Evolutionary conservation across 148 eudicot genomes (phyloP).

Genomic region (Arbutus unedo): DNA sequence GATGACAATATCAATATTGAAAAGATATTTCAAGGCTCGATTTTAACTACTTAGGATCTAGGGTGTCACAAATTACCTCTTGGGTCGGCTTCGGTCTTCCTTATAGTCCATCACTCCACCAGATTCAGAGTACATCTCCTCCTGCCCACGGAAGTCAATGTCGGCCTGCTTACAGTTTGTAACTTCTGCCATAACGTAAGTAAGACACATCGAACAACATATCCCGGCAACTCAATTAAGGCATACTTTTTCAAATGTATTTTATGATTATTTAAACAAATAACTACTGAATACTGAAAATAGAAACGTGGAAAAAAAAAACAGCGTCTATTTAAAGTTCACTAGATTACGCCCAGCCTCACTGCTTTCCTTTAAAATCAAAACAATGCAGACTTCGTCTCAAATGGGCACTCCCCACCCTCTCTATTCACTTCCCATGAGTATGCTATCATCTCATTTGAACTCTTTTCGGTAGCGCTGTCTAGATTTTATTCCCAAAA

Average conservation of each 20-base stretch:
- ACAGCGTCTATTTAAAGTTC: not conserved
- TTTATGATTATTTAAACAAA: not conserved
- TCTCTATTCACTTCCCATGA: not conserved
- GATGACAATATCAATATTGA: not conserved
- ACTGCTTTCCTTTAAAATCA: not conserved
- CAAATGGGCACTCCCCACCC: not conserved
- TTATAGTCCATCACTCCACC: slow-evolving; percentile 95
- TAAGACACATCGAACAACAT: slow-evolving; percentile 88
- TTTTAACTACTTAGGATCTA: not conserved
- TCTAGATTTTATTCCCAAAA: too few relatives aligned
- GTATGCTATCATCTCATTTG: not conserved
- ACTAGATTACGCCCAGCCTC: not conserved
- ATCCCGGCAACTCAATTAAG: slow-evolving; percentile 25
- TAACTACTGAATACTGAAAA: not conserved
- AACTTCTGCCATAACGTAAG: slow-evolving; percentile 99
- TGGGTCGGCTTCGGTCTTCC: slow-evolving; percentile 79
- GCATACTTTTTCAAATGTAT: not conserved
- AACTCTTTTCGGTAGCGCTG: too few relatives aligned
- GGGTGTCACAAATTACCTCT: slow-evolving; percentile 53
- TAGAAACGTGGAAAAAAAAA: not conserved
- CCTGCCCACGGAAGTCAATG: slow-evolving; percentile 81
- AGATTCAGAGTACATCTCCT: slow-evolving; percentile 75
- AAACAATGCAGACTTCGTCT: not conserved
- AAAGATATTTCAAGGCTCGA: not conserved
- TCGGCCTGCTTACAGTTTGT: slow-evolving; percentile 89